Conservation (phyloP, 306 rosid species). For the Mucuna pruriens region DNA sequence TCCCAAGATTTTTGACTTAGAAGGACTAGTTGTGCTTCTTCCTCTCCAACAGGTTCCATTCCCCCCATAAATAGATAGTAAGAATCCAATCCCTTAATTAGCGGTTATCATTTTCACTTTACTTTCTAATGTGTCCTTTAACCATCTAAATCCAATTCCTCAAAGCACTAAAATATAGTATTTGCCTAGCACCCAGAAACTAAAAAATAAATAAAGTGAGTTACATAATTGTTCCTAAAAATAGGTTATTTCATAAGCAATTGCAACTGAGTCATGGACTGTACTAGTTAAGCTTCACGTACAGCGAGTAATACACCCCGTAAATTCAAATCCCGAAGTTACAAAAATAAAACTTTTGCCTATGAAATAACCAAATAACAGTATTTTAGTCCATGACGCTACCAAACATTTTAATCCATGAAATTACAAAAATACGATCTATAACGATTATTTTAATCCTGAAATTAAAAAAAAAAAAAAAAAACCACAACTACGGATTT, state of each 20-base stretch:
- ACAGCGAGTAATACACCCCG: background rate
- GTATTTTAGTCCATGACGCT: background rate
- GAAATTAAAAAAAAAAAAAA: too few species aligned
- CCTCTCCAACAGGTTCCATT: too few species aligned
- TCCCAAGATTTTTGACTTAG: too few species aligned
- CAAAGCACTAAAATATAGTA: background rate
- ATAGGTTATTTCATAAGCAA: background rate
- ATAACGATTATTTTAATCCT: background rate
- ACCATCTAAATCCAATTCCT: background rate
- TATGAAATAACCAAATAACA: background rate
- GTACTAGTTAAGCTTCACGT: background rate
- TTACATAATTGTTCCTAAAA: background rate
- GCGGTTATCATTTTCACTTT: background rate
- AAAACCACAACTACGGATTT: background rate
- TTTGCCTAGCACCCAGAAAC: background rate
- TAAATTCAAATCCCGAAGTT: background rate
- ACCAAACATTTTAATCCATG: background rate
- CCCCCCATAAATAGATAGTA: slow-evolving; percentile 4
- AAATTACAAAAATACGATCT: background rate
- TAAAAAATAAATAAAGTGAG: background rate
- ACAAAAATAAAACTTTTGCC: background rate
- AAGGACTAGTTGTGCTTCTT: too few species aligned
- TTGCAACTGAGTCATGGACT: background rate
- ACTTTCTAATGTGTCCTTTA: background rate
- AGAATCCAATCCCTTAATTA: background rate